Percentiles rank a stretch among this genome's conserved stretches.
phyloP scores from a whole-genome alignment of 164 flowering plant genomes.

The Paratinospora sagittata region DNA sequence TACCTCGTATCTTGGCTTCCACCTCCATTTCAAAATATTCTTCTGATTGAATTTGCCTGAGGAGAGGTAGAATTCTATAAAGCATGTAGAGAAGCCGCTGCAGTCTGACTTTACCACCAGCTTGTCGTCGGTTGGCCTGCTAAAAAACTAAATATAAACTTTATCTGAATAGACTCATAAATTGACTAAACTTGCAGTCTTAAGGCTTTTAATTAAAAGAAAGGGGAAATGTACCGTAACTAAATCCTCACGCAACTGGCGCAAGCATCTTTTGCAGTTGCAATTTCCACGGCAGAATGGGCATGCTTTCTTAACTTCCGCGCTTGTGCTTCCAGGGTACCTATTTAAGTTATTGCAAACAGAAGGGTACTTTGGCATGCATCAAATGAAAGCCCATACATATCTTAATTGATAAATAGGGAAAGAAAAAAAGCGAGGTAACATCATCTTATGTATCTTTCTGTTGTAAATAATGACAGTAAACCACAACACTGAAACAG shows the following conservation, averaged over 20 bases:
- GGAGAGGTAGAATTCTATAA: constrained; percentile 50
- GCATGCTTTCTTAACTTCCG: constrained; percentile 45
- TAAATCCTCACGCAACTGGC: constrained; percentile 35
- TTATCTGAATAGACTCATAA: not conserved
- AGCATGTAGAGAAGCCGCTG: constrained; percentile 52
- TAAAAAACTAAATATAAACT: constrained; percentile 6
- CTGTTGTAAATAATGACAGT: not conserved
- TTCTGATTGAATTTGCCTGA: constrained; percentile 49
- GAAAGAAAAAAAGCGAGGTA: not conserved
- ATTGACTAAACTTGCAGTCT: not conserved
- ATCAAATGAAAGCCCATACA: not conserved
- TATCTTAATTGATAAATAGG: not conserved
- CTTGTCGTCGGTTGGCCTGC: constrained; percentile 34
- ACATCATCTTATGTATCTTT: not conserved
- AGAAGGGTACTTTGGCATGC: not conserved
- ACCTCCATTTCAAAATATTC: constrained; percentile 46
- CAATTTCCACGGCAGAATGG: constrained; percentile 74
- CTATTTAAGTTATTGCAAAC: constrained; percentile 28
- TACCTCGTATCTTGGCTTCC: constrained; percentile 55
- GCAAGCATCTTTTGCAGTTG: constrained; percentile 76
- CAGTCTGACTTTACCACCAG: constrained; percentile 33
- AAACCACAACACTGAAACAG: not conserved
- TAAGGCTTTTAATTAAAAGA: not conserved
- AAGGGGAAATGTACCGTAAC: constrained; percentile 27
- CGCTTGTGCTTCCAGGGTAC: constrained; percentile 56